Conservation (phyloP, 306 rosid genomes). For the Cicer arietinum region DNA sequence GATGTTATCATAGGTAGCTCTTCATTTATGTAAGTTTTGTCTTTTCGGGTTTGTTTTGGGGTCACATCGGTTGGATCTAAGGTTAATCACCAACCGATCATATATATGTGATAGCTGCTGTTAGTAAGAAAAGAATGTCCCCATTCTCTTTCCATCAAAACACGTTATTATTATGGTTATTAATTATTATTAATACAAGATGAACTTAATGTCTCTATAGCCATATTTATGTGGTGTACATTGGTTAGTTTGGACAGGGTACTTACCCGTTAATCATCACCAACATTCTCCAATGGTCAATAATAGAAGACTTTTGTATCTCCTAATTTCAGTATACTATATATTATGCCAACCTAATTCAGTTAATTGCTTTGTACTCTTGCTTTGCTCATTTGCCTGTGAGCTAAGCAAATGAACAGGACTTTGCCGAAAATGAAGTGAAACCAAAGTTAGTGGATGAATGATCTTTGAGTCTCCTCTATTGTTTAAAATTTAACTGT, state of each 20-base stretch:
- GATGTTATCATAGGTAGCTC: neutral
- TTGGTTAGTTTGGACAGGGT: slow-evolving; percentile 5
- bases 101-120: neutral
- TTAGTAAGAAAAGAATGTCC: slow-evolving; percentile 26
- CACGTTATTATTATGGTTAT: slow-evolving; percentile 30
- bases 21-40: slow-evolving; percentile 24
- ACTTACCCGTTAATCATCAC: slow-evolving; percentile 8
- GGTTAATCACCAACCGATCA: slow-evolving; percentile 32
- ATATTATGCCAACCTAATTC: too few relatives aligned
- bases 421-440: too few relatives aligned
- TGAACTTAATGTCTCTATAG: neutral
- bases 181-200: neutral
- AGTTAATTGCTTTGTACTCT: too few relatives aligned
- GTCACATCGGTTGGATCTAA: slow-evolving; percentile 38
- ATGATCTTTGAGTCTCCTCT: too few relatives aligned
- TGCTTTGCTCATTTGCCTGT: too few relatives aligned
- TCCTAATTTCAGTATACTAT: slow-evolving; percentile 5
- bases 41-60: slow-evolving; percentile 37
- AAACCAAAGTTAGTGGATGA: too few relatives aligned
- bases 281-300: slow-evolving; percentile 25
- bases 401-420: too few relatives aligned
- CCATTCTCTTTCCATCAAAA: slow-evolving; percentile 29
- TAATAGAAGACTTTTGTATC: slow-evolving; percentile 24
- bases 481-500: too few relatives aligned
- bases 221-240: slow-evolving; percentile 14